Evolutionary conservation across 331 rosid genomes (phyloP), one percentile per base, ranked within the genome.

Genomic region (Spiraea crenata): DNA sequence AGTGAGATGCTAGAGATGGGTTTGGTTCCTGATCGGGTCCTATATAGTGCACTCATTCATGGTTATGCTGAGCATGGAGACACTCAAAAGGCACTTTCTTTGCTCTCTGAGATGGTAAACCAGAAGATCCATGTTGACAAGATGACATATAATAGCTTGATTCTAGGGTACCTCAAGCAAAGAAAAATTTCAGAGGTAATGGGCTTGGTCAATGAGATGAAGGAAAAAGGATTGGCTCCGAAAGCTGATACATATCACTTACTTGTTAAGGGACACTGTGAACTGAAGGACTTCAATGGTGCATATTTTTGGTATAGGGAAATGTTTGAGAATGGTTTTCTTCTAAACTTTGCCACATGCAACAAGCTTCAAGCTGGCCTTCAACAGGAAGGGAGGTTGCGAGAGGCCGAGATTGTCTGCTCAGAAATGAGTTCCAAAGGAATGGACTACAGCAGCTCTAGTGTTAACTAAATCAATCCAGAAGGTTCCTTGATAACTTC

Each of bases 141-240:
- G 81, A 90, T 79, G 82, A 88, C 96, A 31, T 93, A 88, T 83
- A 88, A 88, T 79, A 80, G 86, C 82, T 85, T 92, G 81, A 93
- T 93, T 84, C 82, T 87, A 41, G 97, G 82, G 41, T 79, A 75
- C 62, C 75, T 88, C 40, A 81, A 80, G 76, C 92, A 78, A 70
- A 70, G 75, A 76, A 82, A 75, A 78, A 66, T 79, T 50, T 80
- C 82, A 51, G 92, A 83, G 77, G 81, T 81, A 38, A 87, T 79
- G 73, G 80, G 68, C 58, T 64, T 90, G 50, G 79, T 93, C 14
- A 71, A 79, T 73, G 88, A 93, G 40, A 90, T 93, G 98, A 90
- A 87, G 87, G 91, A 72, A 63, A 84, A 85, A 77, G 90, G 92
- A 57, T 76, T 90, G 79, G 68, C 68, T 68, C 96, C 89, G 14